phyloP scores from a whole-genome alignment of 2,329 filamentous ascomycete genomes.

The Colletotrichum gigasporum region DNA sequence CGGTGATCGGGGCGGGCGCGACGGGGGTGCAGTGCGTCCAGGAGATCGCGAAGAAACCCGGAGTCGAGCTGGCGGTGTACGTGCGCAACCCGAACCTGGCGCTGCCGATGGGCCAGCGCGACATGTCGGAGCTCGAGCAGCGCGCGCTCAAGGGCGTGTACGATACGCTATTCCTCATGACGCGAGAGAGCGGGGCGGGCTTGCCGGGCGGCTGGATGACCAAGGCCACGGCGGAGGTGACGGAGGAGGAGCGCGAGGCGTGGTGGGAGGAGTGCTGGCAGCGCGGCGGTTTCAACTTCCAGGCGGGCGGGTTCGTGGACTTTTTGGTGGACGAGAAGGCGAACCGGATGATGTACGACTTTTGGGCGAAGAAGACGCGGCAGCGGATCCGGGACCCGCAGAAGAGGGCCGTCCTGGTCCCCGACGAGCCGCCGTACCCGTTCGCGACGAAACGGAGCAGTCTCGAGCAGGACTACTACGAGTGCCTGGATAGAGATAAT shows the following conservation, averaged over 20 bases:
- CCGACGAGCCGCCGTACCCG: slow-evolving; percentile 52
- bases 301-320: slow-evolving; percentile 57
- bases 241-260: slow-evolving; percentile 51
- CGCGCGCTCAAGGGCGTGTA: slow-evolving; percentile 47
- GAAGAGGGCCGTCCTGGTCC: slow-evolving; percentile 56
- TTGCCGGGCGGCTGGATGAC: slow-evolving; percentile 59
- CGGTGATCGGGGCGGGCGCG: slow-evolving; percentile 43
- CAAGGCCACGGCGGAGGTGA: slow-evolving; percentile 51
- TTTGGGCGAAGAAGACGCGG: slow-evolving; percentile 56
- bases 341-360: slow-evolving; percentile 57
- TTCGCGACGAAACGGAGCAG: slow-evolving; percentile 57
- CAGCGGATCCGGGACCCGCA: slow-evolving; percentile 53
- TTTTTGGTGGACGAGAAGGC: slow-evolving; percentile 49
- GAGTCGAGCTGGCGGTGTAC: slow-evolving; percentile 54
- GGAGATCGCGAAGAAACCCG: slow-evolving; percentile 44
- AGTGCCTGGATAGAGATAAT: slow-evolving; percentile 54
- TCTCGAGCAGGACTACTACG: slow-evolving; percentile 60
- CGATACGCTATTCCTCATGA: slow-evolving; percentile 51
- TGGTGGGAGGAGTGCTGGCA: slow-evolving; percentile 55
- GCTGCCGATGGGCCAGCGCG: slow-evolving; percentile 64
- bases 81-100: slow-evolving; percentile 67
- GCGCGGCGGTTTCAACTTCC: slow-evolving; percentile 56
- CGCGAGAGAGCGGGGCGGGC: slow-evolving; percentile 57
- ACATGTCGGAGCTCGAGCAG: slow-evolving; percentile 56
- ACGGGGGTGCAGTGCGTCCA: slow-evolving; percentile 42